Evolutionary conservation across 352 stramenopile genomes (phyloP), one percentile per base, ranked within the genome.

Genomic region (Phytopythium kandeliae): DNA sequence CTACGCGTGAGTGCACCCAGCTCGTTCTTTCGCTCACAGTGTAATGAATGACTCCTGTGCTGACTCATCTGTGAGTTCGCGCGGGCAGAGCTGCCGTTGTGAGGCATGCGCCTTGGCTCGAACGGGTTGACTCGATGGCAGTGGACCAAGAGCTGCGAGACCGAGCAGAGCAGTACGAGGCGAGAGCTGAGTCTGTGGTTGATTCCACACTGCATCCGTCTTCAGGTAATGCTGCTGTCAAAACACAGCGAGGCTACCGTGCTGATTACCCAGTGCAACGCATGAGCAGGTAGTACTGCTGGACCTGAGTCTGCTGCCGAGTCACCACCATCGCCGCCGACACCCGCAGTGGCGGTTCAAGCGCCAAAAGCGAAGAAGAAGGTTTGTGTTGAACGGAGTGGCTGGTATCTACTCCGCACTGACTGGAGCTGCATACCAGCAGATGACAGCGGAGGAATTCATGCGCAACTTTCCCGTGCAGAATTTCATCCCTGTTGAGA

Each of bases 401-500:
- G n/a, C n/a, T n/a, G n/a, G n/a, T n/a, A n/a, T n/a, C n/a, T n/a
- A n/a, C n/a, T n/a, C n/a, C n/a, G n/a, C n/a, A n/a, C n/a, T n/a
- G n/a, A n/a, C n/a, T n/a, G n/a, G n/a, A n/a, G n/a, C n/a, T n/a
- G n/a, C n/a, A n/a, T n/a, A n/a, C n/a, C 22, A 9, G 52, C 57
- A 78, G 63, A 71, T 85, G 43, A 66, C 58, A 37, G 65, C 65
- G 0, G 70, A 86, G 44, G 74, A 82, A 2, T 81, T 85, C 43
- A 72, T 86, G 72, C 66, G 73, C 11, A 67, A 70, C 10, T 92
- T 87, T 25, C 80, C 80, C 0, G 62, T 89, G 2, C 80, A 92
- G 40, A 74, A 86, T 15, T 91, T 85, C 45, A 89, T 91, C 33
- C 69, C 72, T 30, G 40, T 75, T 1, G 33, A n/a, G 16, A 9